Percentiles rank a stretch among this genome's conserved stretches.
Conservation (phyloP, 2,329 filamentous ascomycete species). For the Fusarium chlamydosporum region DNA sequence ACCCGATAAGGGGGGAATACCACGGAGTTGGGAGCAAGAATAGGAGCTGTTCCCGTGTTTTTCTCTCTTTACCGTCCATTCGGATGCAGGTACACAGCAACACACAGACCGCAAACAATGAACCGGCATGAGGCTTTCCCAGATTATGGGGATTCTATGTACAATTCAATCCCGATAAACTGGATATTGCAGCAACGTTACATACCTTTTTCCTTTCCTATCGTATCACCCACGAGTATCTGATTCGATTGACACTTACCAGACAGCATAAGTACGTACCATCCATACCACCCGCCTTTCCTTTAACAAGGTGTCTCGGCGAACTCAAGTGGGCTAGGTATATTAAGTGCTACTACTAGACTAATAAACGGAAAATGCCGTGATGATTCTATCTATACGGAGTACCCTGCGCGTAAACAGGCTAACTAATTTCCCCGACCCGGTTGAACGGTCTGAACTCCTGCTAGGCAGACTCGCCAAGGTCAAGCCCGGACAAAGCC, state of each 20-base stretch:
- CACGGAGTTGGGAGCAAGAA: conserved; percentile 13
- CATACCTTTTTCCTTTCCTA: not conserved
- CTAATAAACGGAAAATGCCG: conserved; percentile 2
- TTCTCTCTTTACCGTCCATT: not conserved
- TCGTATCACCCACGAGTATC: not conserved
- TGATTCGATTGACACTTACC: not conserved
- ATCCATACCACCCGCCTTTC: not conserved
- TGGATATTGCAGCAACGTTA: conserved; percentile 1
- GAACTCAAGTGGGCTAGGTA: conserved; percentile 10
- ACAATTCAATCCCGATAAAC: not conserved
- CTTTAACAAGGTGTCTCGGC: conserved; percentile 20
- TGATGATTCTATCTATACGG: not conserved
- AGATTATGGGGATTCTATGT: conserved; percentile 12
- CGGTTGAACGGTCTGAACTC: conserved; percentile 5
- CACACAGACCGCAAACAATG: conserved; percentile 8
- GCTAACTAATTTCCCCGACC: conserved; percentile 13
- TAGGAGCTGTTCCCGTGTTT: conserved; percentile 2
- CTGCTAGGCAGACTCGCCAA: conserved; percentile 1
- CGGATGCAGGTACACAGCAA: conserved; percentile 23
- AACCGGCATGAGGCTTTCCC: conserved; percentile 11
- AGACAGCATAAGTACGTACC: not conserved
- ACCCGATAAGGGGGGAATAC: conserved; percentile 15
- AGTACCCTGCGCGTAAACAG: conserved; percentile 13
- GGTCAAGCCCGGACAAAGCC: not conserved
- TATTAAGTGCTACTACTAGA: not conserved